Conservation (phyloP, 2,329 filamentous ascomycete species). For the Aureobasidium vineae region DNA sequence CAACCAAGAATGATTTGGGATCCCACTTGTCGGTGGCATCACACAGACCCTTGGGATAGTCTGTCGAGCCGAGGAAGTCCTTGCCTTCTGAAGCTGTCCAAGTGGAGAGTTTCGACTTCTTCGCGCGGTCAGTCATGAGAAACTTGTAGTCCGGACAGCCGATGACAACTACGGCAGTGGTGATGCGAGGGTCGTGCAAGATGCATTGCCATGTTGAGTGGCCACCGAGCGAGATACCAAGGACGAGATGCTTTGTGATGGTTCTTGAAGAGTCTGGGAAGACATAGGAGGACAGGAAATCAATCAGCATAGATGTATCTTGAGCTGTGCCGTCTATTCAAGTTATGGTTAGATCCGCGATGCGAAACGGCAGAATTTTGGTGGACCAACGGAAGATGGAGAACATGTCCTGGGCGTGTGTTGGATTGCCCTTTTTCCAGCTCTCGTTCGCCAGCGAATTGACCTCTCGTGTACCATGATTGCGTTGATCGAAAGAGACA, state of each 20-base stretch:
- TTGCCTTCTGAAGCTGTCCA: constrained; percentile 58
- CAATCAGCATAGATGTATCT: constrained; percentile 75
- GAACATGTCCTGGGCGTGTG: constrained; percentile 92
- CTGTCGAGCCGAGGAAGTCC: constrained; percentile 70
- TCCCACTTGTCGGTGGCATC: constrained; percentile 64
- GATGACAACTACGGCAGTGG: constrained; percentile 75
- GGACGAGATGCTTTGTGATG: constrained; percentile 64
- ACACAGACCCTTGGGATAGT: constrained; percentile 72
- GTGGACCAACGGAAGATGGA: constrained; percentile 61
- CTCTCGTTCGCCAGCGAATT: constrained; percentile 67
- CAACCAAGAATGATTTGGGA: constrained; percentile 70
- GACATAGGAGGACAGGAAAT: constrained; percentile 73
- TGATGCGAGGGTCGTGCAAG: constrained; percentile 73
- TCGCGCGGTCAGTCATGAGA: constrained; percentile 76
- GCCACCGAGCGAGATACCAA: constrained; percentile 83
- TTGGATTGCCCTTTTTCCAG: constrained; percentile 75
- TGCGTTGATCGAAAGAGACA: constrained; percentile 85
- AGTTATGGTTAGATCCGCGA: not conserved
- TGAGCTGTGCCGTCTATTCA: constrained; percentile 60
- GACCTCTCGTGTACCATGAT: constrained; percentile 76
- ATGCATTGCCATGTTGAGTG: constrained; percentile 84
- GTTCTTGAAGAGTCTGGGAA: constrained; percentile 50
- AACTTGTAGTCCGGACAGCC: constrained; percentile 86
- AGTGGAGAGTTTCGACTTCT: constrained; percentile 62
- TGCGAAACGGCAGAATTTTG: not conserved